Evolutionary conservation across 148 eudicot species (phyloP).

Genomic region (Beta vulgaris): DNA sequence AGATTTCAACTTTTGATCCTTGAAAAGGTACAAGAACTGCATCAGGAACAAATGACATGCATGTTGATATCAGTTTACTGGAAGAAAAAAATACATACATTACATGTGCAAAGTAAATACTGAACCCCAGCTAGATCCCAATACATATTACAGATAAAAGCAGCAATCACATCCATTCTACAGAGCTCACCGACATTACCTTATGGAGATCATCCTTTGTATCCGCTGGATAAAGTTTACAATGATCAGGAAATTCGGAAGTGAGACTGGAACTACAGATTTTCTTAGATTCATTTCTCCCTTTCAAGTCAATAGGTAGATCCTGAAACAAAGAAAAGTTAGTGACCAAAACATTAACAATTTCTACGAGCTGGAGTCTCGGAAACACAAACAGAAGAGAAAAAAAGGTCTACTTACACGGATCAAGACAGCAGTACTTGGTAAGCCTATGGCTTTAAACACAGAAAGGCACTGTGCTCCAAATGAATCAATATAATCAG

Average conservation of each 20-base stretch:
- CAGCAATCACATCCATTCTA: background rate
- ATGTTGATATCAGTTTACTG: background rate
- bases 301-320: conserved; percentile 68
- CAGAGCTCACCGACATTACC: conserved; percentile 37
- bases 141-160: background rate
- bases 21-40: conserved; percentile 87
- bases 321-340: conserved; percentile 47
- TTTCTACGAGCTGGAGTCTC: background rate
- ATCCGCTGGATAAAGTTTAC: conserved; percentile 81
- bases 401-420: conserved; percentile 56
- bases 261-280: conserved; percentile 56
- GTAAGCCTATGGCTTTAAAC: conserved; percentile 86
- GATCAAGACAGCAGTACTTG: conserved; percentile 66
- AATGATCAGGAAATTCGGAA: conserved; percentile 83
- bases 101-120: background rate
- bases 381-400: background rate
- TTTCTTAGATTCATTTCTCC: conserved; percentile 65
- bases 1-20: conserved; percentile 62
- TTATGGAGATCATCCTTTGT: conserved; percentile 84
- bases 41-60: conserved; percentile 18
- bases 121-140: background rate
- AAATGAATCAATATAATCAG: conserved; percentile 69
- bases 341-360: conserved; percentile 10
- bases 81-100: background rate
- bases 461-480: conserved; percentile 93